Evolutionary conservation across 1,284 basidiomycete genomes (phyloP).

Genomic region (Farysia itapuensis): DNA sequence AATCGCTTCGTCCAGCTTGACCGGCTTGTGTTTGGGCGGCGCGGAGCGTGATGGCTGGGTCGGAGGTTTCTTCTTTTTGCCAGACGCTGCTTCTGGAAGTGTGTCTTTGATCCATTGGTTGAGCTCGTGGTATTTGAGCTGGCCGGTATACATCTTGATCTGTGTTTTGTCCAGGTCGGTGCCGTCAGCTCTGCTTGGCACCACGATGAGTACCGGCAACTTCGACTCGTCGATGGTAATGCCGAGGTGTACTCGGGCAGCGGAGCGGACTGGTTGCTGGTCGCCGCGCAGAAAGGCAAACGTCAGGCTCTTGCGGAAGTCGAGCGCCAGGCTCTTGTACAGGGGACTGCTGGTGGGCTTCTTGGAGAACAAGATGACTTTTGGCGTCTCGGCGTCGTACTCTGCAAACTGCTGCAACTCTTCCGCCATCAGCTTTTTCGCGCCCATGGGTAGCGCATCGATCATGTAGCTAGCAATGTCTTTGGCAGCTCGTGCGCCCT

Average conservation of each 20-base stretch:
- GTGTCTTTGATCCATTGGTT: slow-evolving; percentile 49
- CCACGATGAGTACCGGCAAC: slow-evolving; percentile 46
- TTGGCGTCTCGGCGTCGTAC: slow-evolving; percentile 22
- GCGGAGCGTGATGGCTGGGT: slow-evolving; percentile 8
- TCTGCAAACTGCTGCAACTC: slow-evolving; percentile 60
- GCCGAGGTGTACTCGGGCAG: slow-evolving; percentile 40
- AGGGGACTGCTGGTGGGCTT: slow-evolving; percentile 52
- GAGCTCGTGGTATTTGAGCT: slow-evolving; percentile 49
- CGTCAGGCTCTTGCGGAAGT: slow-evolving; percentile 45
- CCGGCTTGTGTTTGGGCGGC: slow-evolving; percentile 16
- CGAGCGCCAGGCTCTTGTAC: slow-evolving; percentile 55
- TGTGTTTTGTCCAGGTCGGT: slow-evolving; percentile 20
- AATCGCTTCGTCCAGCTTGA: slow-evolving; percentile 21
- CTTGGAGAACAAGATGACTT: slow-evolving; percentile 54
- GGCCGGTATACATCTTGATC: slow-evolving; percentile 45
- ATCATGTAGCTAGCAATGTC: slow-evolving; percentile 77
- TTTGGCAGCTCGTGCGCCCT: slow-evolving; percentile 73
- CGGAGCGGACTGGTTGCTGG: slow-evolving; percentile 33
- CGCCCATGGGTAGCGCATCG: slow-evolving; percentile 70
- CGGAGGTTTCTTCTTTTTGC: slow-evolving; percentile 20
- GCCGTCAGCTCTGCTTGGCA: slow-evolving; percentile 18
- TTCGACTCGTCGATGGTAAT: slow-evolving; percentile 36
- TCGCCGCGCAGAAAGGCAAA: slow-evolving; percentile 52
- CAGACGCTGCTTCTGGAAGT: slow-evolving; percentile 30
- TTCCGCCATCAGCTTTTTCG: slow-evolving; percentile 68